Base-by-base conservation (phyloP, 2,329 filamentous ascomycete species). In the Botrytis hyacinthi region DNA sequence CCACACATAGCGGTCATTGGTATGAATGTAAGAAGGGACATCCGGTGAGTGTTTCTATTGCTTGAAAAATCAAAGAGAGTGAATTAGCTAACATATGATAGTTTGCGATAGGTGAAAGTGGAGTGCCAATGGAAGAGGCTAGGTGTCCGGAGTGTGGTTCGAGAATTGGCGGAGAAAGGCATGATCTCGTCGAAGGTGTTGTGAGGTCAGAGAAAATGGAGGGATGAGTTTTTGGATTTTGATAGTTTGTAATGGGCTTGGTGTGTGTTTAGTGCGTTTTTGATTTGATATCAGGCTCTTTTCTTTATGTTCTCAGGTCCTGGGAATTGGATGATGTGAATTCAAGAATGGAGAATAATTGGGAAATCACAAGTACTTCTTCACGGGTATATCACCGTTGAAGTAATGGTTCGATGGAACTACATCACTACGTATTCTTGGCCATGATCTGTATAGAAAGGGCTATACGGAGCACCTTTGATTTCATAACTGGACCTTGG, bases 81-180 rank as follows among this genome's bases (percentile, higher is more conserved):
- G 40, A 29, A 29, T 35, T 48, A 61, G 35, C 54, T 67, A 44
- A 74, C 26, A 57, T 35, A 48, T 32, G 6, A 60, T 69, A 77
- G 74, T 91, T 92, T 76, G 88, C 89, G 0, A 85, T 92, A 26
- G 89, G 89, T 0, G 88, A 92, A 74, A 92, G 90, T 76, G 90
- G 90, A 0, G 87, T 89, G 85, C 87, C 90, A 0, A 91, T 91
- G 88, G 74, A 93, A 78, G 62, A 77, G 35, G 85, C 89, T 1
- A 80, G 80, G 0, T 93, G 91, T 75, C 89, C 90, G 0, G 86
- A 92, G 75, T 93, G 91, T 76, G 86, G 84, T 0, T 84, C 84
- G 0, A 74, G 79, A 0, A 85, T 93, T 42, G 90, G 90, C 1
- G 90, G 91, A 0, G 78, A 77, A 60, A 10, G 84, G 37, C 89